A percentile compares a stretch with the other conserved stretches of the same genome.
Evolutionary conservation across 2,329 filamentous ascomycete genomes (phyloP).

Genomic region (Stemphylium lycopersici): DNA sequence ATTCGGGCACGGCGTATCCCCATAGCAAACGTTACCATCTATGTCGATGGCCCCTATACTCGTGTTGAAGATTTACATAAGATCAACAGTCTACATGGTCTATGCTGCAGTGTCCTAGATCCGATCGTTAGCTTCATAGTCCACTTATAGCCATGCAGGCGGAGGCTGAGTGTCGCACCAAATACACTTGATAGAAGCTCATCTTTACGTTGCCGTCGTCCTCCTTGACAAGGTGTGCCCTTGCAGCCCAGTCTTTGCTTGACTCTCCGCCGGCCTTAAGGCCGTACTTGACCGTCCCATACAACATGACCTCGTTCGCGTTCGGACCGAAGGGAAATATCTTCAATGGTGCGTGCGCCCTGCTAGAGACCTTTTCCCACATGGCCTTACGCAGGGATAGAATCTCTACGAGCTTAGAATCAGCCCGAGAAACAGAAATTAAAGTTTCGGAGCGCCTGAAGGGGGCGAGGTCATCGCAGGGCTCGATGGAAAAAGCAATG

Average conservation of each 20-base stretch:
- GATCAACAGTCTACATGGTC: conserved; percentile 13
- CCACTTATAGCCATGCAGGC: background rate
- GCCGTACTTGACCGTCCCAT: conserved; percentile 59
- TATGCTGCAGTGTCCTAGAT: conserved; percentile 27
- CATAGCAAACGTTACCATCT: conserved; percentile 2
- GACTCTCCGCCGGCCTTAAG: conserved; percentile 58
- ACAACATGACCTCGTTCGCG: conserved; percentile 60
- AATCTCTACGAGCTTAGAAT: conserved; percentile 51
- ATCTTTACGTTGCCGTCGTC: conserved; percentile 61
- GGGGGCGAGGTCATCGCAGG: background rate
- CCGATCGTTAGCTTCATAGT: conserved; percentile 10
- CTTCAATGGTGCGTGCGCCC: conserved; percentile 55
- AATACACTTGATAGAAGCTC: conserved; percentile 61
- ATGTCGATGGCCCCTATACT: background rate
- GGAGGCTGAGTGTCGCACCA: conserved; percentile 50
- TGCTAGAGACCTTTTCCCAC: conserved; percentile 59
- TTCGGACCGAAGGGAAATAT: conserved; percentile 58
- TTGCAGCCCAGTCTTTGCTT: conserved; percentile 60
- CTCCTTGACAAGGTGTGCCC: conserved; percentile 59
- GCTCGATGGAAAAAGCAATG: conserved; percentile 4
- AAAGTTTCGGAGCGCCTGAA: background rate
- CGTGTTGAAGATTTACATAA: conserved; percentile 1
- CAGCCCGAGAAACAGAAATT: background rate
- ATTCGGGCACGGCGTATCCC: background rate
- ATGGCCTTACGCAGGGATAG: conserved; percentile 57